Base-by-base conservation (phyloP, 2,329 filamentous ascomycete species). In the Cladorrhinum sp. region DNA sequence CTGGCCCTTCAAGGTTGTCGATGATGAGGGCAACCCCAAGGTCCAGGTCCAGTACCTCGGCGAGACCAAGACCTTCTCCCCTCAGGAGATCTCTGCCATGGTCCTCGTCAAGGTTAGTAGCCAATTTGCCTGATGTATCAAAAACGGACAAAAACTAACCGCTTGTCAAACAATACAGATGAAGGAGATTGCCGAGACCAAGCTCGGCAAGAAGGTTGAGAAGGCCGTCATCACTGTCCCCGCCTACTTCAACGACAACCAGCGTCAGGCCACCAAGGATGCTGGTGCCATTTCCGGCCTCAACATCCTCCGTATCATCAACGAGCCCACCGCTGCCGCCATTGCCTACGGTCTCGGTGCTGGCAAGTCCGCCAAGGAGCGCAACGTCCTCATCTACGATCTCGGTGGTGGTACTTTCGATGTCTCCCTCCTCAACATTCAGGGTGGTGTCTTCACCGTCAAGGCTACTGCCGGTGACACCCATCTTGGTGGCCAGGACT, bases 231-330 rank as follows among this genome's bases (percentile, higher is more conserved):
- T 99, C 79, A 99, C 95, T 65, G 95, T 98, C 62, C 95, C 95
- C 62, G 95, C 95, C 76, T 99, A 99, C 87, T 99, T 99, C 91
- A 98, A 98, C 86, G 95, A 99, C 88, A 96, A 96, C 86, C 95
- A 99, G 85, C 90, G 95, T 82, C 95, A 98, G 82, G 91, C 95
- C 69, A 99, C 95, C 82, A 98, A 98, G 89, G 95, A 98, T 76
- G 95, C 95, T 69, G 95, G 95, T 88, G 90, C 94, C 77, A 99
- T 99, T 75, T 83, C 94, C 73, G 95, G 94, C 72, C 88, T 99
- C 66, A 97, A 98, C 82, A 92, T 99, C 71, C 93, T 99, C 79
- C 93, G 95, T 86, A 98, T 99, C 83, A 98, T 99, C 83, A 99
- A 99, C 87, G 95, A 99, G 85, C 95, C 95, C 64, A 99, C 95